These are phyloP conservation scores for Solanum commersonii DNA, from an alignment of 257 asterid species.

Conservation along the genomic window DNA sequence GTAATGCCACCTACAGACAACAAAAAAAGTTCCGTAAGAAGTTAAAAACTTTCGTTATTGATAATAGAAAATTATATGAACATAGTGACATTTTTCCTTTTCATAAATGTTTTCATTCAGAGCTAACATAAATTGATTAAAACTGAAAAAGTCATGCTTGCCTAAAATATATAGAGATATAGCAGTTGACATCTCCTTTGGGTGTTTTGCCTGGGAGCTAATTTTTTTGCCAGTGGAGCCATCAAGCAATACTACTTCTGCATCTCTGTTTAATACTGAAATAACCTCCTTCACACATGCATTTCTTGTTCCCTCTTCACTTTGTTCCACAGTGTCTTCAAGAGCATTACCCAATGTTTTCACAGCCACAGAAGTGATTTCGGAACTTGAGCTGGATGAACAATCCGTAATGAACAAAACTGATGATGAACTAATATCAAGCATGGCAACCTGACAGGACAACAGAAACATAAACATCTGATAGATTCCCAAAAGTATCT, in stretches of 20 bases:
- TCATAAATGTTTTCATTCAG: neutral
- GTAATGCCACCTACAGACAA: slow-evolving; percentile 51
- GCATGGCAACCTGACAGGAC: slow-evolving; percentile 60
- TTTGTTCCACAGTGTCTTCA: slow-evolving; percentile 19
- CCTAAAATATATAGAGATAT: slow-evolving; percentile 65
- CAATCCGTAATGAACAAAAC: slow-evolving; percentile 61
- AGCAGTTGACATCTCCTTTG: slow-evolving; percentile 49
- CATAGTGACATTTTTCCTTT: neutral
- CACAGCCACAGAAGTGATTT: slow-evolving; percentile 51
- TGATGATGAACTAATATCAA: slow-evolving; percentile 58
- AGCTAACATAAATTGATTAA: neutral
- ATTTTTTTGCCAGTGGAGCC: slow-evolving; percentile 43
- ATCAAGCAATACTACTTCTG: slow-evolving; percentile 51
- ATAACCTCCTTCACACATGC: slow-evolving; percentile 40
- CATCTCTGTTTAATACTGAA: slow-evolving; percentile 55
- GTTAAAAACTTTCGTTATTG: neutral
- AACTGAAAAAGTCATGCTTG: slow-evolving; percentile 24
- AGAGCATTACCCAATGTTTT: slow-evolving; percentile 19
- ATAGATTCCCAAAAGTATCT: neutral
- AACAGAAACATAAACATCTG: slow-evolving; percentile 13
- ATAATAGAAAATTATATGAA: neutral
- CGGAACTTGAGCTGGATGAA: slow-evolving; percentile 40
- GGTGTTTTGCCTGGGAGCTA: slow-evolving; percentile 34
- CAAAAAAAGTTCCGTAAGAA: slow-evolving; percentile 15
- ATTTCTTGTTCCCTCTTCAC: slow-evolving; percentile 31